A percentile compares a stretch with the other conserved stretches of the same genome.
Conservation (phyloP, 805 yeast genomes). For the Cyberlindnera mycetangii region DNA sequence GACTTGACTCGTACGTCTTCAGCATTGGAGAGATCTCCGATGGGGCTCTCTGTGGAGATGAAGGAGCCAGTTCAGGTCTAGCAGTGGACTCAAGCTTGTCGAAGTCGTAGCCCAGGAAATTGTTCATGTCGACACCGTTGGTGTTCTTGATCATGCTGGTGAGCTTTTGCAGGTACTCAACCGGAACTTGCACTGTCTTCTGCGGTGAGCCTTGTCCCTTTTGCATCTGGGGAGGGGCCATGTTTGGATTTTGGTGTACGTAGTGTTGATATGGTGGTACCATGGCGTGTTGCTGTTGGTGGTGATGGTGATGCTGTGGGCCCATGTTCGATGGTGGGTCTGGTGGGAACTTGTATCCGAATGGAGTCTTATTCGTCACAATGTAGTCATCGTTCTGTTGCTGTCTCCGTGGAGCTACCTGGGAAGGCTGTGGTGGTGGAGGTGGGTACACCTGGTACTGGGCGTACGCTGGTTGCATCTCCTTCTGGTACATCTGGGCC, state of each 20-base stretch:
- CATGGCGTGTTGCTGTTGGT: not conserved
- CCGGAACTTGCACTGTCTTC: constrained; percentile 27
- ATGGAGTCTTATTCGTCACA: constrained; percentile 44
- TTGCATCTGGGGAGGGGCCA: constrained; percentile 2
- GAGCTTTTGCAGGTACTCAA: constrained; percentile 27
- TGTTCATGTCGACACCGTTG: constrained; percentile 24
- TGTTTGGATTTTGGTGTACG: constrained; percentile 16
- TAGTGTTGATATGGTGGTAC: not conserved
- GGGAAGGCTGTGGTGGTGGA: constrained; percentile 5
- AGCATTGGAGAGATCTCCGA: constrained; percentile 11
- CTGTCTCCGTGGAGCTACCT: constrained; percentile 2
- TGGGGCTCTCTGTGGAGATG: constrained; percentile 13
- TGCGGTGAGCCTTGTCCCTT: constrained; percentile 3
- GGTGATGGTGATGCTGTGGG: constrained; percentile 4
- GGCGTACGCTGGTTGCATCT: not conserved
- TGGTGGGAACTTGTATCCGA: constrained; percentile 57
- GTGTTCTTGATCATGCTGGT: constrained; percentile 22
- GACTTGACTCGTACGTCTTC: constrained; percentile 10
- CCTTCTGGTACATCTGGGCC: constrained; percentile 1
- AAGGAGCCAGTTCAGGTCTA: constrained; percentile 5
- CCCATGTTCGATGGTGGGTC: constrained; percentile 4
- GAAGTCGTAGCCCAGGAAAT: constrained; percentile 18
- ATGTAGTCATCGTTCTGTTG: constrained; percentile 39
- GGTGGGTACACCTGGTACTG: constrained; percentile 8
- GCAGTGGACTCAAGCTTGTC: constrained; percentile 11